A percentile compares a stretch with the other conserved stretches of the same genome.
Conservation (phyloP, 2,329 filamentous ascomycete genomes). For the Claviceps digitariae region DNA sequence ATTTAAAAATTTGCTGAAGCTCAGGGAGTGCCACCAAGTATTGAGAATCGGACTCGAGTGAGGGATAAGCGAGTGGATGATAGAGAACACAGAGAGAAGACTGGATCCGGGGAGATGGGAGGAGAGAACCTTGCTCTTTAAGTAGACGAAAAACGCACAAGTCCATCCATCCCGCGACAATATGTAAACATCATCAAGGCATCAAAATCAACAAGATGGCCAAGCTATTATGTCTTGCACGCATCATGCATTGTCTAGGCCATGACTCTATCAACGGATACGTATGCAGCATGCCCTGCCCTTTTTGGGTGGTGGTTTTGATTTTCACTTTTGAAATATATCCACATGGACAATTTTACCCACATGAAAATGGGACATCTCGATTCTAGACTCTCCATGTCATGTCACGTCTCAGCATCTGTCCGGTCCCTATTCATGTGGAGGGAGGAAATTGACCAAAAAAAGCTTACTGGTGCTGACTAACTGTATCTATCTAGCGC, state of each 20-base stretch:
- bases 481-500: not conserved
- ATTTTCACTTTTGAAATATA: no score
- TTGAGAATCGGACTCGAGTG: no score
- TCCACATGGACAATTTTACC: no score
- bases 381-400: no score
- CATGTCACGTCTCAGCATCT: no score
- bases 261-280: not conserved
- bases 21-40: no score
- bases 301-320: no score
- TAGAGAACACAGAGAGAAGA: not conserved
- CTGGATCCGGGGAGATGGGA: not conserved
- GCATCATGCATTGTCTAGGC: not conserved
- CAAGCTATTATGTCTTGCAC: not conserved
- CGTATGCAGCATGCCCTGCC: no score
- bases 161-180: not conserved
- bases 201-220: not conserved
- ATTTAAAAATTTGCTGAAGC: not conserved
- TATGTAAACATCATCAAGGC: not conserved
- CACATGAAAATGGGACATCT: no score
- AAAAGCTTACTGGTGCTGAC: no score
- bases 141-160: conserved; percentile 12
- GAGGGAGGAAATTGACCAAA: no score
- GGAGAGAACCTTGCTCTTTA: conserved; percentile 16
- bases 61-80: not conserved
- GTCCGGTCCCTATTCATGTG: no score